These are phyloP conservation scores for Pichia rugopelliculosa DNA, from an alignment of 805 yeast genomes.

Conservation along the genomic window DNA sequence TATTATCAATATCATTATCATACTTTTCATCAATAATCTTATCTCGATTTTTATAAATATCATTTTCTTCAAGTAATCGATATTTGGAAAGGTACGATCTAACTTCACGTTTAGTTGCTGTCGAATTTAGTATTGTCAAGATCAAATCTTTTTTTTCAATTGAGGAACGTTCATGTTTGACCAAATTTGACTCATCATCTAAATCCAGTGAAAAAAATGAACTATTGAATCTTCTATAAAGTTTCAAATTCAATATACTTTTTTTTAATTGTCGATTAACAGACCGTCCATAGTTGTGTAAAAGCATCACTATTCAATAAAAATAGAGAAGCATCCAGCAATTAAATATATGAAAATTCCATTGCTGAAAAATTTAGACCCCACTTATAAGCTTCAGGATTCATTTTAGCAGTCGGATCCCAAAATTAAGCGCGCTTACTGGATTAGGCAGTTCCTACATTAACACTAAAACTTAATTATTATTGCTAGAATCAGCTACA, in stretches of 20 bases:
- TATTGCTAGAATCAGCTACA: too few species aligned
- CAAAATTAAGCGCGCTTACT: constrained; percentile 13
- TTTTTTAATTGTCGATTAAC: not conserved
- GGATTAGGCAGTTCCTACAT: constrained; percentile 1
- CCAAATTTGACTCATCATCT: constrained; percentile 19
- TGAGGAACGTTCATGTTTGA: constrained; percentile 26
- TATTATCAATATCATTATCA: not conserved
- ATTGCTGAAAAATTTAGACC: not conserved
- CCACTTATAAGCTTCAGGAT: not conserved
- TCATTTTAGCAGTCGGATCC: not conserved
- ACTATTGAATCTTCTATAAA: not conserved
- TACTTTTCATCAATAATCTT: constrained; percentile 10
- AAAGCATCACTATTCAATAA: not conserved
- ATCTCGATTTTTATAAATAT: constrained; percentile 23
- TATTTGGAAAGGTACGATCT: constrained; percentile 71
- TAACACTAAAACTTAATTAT: not conserved
- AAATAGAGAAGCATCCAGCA: too few species aligned
- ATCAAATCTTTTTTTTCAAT: constrained; percentile 60
- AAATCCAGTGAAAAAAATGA: constrained; percentile 1
- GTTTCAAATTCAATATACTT: not conserved
- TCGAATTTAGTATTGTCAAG: constrained; percentile 76
- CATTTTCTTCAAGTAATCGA: constrained; percentile 33
- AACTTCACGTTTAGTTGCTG: constrained; percentile 93
- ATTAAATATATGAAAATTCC: not conserved
- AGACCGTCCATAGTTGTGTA: not conserved